Evolutionary conservation across 345 rosid species (phyloP), one percentile per base, ranked within the genome.

Genomic region (Draba incana): DNA sequence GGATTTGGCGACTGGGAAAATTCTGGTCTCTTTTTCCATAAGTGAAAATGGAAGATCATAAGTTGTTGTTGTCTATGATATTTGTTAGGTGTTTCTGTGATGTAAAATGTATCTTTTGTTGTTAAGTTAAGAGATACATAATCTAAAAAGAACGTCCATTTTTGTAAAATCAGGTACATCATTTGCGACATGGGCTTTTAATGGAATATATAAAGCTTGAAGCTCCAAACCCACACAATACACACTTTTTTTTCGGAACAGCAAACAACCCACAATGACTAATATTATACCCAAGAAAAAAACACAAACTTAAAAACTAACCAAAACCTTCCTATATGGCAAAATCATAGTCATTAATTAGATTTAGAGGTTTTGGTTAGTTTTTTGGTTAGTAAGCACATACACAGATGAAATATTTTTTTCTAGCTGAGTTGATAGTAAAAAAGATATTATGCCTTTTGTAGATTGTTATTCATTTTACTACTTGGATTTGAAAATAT

Each of bases 41-140:
- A 60, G 15, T 59, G 56, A 52, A 28, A 28, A 54, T 27, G 57
- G 8, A 74, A 60, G 68, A 74, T 59, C 72, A 60, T 35, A 60
- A 35, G 62, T 45, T 39, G 46, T 45, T 16, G 58, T 47, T 56
- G 63, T 67, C 10, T 60, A 37, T 53, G 52, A 53, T 74, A 63
- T 60, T 50, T 52, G 41, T 43, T 51, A 2, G 68, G 25, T 61
- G 62, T 74, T 66, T 61, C 31, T 74, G 72, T 74, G 52, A 44
- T 60, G n/a, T 72, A 67, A 50, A 24, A 14, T 58, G 62, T 58
- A 43, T 52, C 57, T 66, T 59, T 52, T 67, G 78, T 50, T 66
- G 68, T 59, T 42, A 23, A 59, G 77, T 33, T 33, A 33, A 33
- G 37, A 33, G 37, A 58, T 51, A 11, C 62, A 35, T 6, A 42